Evolutionary conservation across 1,139 yeast genomes (phyloP), one percentile per base, ranked within the genome.

Genomic region (Casaregolazyma lundiana): DNA sequence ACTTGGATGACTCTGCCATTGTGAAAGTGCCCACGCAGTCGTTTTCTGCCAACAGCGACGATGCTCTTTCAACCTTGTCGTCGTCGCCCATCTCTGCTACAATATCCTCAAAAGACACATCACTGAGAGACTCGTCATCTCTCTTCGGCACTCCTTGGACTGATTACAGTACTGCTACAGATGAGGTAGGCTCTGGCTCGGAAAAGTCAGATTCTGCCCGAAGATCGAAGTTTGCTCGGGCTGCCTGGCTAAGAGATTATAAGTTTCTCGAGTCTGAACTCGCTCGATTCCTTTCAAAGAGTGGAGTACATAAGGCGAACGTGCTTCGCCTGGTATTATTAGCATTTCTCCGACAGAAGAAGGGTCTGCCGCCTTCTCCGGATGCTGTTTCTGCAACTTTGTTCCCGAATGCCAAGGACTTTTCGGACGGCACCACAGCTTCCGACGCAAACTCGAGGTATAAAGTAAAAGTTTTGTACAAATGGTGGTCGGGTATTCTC

Each of bases 401-500:
- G 13, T 18, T n/a, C 9, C 45, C 45, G 4, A 17, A 50, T 43
- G 6, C 54, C 52, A 41, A 52, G 56, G 45, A 59, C 64, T 37
- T 60, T 61, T 50, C 61, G 71, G 41, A 65, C 67, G 60, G 54
- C 55, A 46, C 67, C 71, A 54, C 21, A 13, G 32, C 46, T 16
- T 29, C 60, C 72, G 50, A 68, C 6, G 61, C 72, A 22, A 42
- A 51, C 7, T n/a, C 41, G 4, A 5, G 48, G 52, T 55, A 53
- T 32, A 54, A 69, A 6, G 48, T 65, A 6, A 53, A 52, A 34
- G 67, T 77, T 4, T 65, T 83, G 17, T 63, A 75, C 20, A 74
- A 73, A 55, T 84, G 94, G 94, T 84, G 92, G 92, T 59, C 67
- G 7, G 72, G 77, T 17, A 63, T 81, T n/a, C 62, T 84, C 17